These are phyloP conservation scores for Fusarium piperis DNA, from an alignment of 2,329 filamentous ascomycete species.

Conservation along the genomic window DNA sequence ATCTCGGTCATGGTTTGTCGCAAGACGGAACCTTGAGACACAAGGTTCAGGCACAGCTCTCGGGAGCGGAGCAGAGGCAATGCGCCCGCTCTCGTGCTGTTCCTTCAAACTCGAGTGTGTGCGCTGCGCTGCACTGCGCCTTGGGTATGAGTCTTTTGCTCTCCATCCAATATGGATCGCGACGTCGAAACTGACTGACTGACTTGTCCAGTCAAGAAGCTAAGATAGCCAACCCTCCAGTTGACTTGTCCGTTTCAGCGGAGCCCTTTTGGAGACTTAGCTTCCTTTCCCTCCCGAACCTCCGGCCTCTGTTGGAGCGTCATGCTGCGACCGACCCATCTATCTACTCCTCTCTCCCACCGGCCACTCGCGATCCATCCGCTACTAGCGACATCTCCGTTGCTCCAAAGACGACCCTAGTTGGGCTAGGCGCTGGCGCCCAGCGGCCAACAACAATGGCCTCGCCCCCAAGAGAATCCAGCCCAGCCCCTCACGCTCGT, in stretches of 20 bases:
- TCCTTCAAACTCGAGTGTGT: background rate
- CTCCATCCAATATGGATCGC: background rate
- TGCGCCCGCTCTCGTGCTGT: conserved; percentile 12
- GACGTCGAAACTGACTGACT: background rate
- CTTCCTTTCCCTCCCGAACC: conserved; percentile 36
- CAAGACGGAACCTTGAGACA: conserved; percentile 20
- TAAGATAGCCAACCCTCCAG: conserved; percentile 14
- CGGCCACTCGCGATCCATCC: conserved; percentile 39
- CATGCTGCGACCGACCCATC: conserved; percentile 13
- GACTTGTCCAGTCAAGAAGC: conserved; percentile 1
- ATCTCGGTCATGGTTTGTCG: conserved; percentile 26
- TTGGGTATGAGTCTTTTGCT: conserved; percentile 3
- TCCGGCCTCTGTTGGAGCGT: conserved; percentile 18
- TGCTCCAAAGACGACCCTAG: conserved; percentile 36
- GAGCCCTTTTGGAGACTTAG: conserved; percentile 19
- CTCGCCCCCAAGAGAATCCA: conserved; percentile 26
- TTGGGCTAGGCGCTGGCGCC: conserved; percentile 40
- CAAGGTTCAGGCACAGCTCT: conserved; percentile 15
- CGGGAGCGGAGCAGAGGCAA: conserved; percentile 13
- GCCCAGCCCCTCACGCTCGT: conserved; percentile 38
- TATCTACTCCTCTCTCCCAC: conserved; percentile 23
- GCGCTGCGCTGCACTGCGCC: background rate
- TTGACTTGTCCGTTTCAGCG: conserved; percentile 31
- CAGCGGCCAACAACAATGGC: conserved; percentile 38
- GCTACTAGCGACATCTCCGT: conserved; percentile 38